Evolutionary conservation across 805 yeast species (phyloP).

Genomic region (Diddensiella caesifluorescens): DNA sequence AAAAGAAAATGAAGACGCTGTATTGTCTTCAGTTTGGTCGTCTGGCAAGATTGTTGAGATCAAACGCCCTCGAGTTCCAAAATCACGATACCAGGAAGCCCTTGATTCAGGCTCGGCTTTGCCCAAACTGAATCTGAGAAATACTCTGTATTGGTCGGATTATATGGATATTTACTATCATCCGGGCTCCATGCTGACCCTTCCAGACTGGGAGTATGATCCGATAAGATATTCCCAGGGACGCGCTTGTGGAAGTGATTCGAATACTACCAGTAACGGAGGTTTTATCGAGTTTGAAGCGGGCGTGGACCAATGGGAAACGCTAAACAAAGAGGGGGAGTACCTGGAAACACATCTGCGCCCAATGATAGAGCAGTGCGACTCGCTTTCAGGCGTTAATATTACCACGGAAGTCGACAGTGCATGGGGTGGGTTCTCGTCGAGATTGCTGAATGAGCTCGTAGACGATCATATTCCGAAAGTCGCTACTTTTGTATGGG

Average conservation of each 20-base stretch:
- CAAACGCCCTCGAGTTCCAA: constrained; percentile 37
- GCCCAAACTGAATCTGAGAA: constrained; percentile 25
- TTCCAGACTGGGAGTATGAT: constrained; percentile 58
- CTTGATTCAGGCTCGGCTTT: constrained; percentile 44
- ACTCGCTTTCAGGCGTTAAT: constrained; percentile 65
- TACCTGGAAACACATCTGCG: constrained; percentile 63
- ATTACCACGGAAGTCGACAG: constrained; percentile 64
- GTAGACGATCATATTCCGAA: constrained; percentile 67
- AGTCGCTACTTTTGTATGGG: constrained; percentile 44
- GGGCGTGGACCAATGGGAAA: constrained; percentile 59
- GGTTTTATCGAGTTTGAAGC: constrained; percentile 33
- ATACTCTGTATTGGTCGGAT: constrained; percentile 73
- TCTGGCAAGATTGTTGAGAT: constrained; percentile 15
- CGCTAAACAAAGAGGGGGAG: constrained; percentile 32
- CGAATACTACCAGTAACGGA: too few relatives aligned
- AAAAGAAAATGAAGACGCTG: constrained; percentile 12
- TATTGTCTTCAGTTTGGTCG: constrained; percentile 20
- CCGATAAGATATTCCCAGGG: constrained; percentile 33
- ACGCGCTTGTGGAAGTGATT: constrained; percentile 26
- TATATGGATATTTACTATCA: constrained; percentile 61
- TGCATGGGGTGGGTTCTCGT: constrained; percentile 80
- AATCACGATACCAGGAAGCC: constrained; percentile 58
- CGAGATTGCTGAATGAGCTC: constrained; percentile 45
- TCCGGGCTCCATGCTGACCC: constrained; percentile 51
- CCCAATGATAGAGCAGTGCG: constrained; percentile 65